phyloP scores from a whole-genome alignment of 2,329 filamentous ascomycete genomes.

The Ceratocystiopsis sp. region DNA sequence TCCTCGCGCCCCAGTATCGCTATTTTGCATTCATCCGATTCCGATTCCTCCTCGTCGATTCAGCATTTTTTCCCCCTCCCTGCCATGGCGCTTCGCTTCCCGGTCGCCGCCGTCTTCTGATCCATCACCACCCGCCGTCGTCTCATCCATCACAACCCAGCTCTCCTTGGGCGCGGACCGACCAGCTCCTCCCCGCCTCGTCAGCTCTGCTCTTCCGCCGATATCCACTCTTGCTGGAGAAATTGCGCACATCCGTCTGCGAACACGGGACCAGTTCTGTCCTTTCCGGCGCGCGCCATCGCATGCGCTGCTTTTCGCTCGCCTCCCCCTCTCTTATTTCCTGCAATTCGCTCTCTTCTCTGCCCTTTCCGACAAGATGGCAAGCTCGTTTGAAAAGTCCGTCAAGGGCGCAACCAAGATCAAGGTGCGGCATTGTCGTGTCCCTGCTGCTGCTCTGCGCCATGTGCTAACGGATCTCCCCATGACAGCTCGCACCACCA shows the following conservation, averaged over 20 bases:
- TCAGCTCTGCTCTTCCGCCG: no score
- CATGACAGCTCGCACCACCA: conserved; percentile 63
- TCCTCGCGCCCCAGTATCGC: background rate
- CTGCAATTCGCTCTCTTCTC: background rate
- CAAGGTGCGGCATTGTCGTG: conserved; percentile 44
- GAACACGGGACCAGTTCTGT: no score
- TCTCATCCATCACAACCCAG: background rate
- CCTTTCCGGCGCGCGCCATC: no score
- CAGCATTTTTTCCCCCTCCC: background rate
- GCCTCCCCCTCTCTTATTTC: background rate
- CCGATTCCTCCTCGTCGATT: background rate
- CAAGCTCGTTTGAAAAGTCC: conserved; percentile 92
- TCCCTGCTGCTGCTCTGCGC: no score
- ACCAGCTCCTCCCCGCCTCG: no score
- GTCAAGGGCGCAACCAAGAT: conserved; percentile 98
- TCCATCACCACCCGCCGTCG: background rate
- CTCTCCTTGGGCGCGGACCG: background rate
- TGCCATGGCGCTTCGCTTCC: conserved; percentile 5
- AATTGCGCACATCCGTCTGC: no score
- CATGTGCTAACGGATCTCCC: background rate
- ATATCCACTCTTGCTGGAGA: no score
- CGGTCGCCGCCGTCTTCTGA: conserved; percentile 1
- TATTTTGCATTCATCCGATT: background rate
- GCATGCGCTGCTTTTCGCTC: no score
- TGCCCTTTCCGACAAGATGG: conserved; percentile 32